Percentiles rank a stretch among this genome's conserved stretches.
These are phyloP conservation scores for Rubroboletus satanas DNA, from an alignment of 768 basidiomycete species.

Conservation along the genomic window DNA sequence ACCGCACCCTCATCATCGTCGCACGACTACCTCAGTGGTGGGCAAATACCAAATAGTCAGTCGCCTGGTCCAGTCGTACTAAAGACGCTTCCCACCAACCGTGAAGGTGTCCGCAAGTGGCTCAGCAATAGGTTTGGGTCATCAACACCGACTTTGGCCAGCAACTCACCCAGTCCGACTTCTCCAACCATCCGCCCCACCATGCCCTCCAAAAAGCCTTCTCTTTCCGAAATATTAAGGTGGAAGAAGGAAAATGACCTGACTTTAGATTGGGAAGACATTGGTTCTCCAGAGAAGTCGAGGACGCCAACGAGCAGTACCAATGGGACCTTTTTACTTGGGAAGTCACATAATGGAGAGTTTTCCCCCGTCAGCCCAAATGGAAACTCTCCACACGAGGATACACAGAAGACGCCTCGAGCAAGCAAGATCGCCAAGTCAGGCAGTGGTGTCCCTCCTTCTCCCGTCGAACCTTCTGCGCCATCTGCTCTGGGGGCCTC, in stretches of 20 bases:
- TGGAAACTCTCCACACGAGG: conserved; percentile 28
- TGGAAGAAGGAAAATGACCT: conserved; percentile 54
- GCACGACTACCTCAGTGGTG: conserved; percentile 47
- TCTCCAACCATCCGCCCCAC: conserved; percentile 33
- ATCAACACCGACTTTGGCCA: conserved; percentile 37
- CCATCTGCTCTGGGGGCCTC: conserved; percentile 23
- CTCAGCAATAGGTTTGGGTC: conserved; percentile 56
- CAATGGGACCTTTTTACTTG: conserved; percentile 33
- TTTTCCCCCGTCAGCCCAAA: conserved; percentile 29
- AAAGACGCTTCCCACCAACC: conserved; percentile 61
- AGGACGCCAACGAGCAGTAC: conserved; percentile 48
- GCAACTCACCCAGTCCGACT: conserved; percentile 34
- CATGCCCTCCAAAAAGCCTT: conserved; percentile 55
- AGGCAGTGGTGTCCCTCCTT: conserved; percentile 17
- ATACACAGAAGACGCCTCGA: conserved; percentile 33
- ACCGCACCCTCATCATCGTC: conserved; percentile 45
- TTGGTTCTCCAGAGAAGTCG: conserved; percentile 40
- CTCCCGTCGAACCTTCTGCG: conserved; percentile 19
- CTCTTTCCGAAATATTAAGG: conserved; percentile 61
- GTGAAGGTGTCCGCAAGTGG: conserved; percentile 81
- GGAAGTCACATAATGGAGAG: conserved; percentile 26
- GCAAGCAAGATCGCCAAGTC: conserved; percentile 34
- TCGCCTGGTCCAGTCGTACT: conserved; percentile 35
- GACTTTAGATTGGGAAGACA: conserved; percentile 64
- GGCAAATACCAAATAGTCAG: conserved; percentile 26